Evolutionary conservation across 495 filamentous ascomycete species (phyloP), one percentile per base, ranked within the genome.

Genomic region (Podospora fimiseda): DNA sequence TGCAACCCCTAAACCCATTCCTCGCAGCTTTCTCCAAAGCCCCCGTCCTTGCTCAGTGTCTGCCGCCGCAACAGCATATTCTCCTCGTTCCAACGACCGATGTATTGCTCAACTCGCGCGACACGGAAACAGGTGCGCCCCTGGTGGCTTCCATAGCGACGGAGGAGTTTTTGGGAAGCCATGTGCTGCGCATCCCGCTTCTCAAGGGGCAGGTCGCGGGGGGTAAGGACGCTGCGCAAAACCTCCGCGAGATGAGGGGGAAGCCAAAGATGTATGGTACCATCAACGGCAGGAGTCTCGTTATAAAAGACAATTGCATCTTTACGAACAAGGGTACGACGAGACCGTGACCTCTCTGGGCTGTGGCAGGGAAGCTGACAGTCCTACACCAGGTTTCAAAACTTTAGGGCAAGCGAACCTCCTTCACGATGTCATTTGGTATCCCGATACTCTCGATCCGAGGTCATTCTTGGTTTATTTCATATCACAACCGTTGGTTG

Each of bases 1-100:
- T 97, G 92, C 92, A 91, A 84, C 89, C 93, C 75, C 83, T 97
- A 85, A 99, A 97, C 73, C 93, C 94, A 66, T 96, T 95, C 72
- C 81, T 99, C 65, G 84, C 88, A 77, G 88, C 94, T 76, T 96
- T 97, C 86, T 95, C 96, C 80, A 88, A 89, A 75, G 96, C 89
- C 79, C 81, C 88, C 67, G 80, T 96, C 61, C 90, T 89, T 51
- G 75, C 87, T 66, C 94, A 96, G 83, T 97, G 94, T 78, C 80
- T 85, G 62, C 93, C 92, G 43, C 80, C 90, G 52, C 86, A 93
- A 69, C 87, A 92, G 67, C 88, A 98, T 78, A 87, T 97, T 56
- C 82, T 99, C 21, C 87, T 99, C 24, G 90, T 96, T 19, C 94
- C 94, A 21, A 88, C 87, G 20, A 95, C 90, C 60, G 92, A 96